Evolutionary conservation across 257 asterid species (phyloP).

Genomic region (Nicotiana paniculata): DNA sequence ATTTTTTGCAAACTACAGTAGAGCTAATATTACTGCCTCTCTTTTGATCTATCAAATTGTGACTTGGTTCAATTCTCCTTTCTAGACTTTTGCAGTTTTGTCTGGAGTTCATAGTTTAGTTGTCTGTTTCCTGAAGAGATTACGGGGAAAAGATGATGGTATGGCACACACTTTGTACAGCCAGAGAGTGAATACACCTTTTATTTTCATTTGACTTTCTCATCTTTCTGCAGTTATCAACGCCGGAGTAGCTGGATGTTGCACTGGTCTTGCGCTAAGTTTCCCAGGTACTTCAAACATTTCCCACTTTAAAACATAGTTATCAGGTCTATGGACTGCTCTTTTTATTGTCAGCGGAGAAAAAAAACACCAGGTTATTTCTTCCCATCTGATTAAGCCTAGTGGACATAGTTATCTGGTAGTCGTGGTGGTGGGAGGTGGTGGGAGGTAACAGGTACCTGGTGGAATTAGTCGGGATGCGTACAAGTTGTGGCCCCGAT

Average conservation of each 20-base stretch:
- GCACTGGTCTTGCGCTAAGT: slow-evolving; percentile 94
- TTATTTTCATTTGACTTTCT: slow-evolving; percentile 2
- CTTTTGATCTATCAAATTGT: background rate
- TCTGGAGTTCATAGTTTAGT: slow-evolving; percentile 91
- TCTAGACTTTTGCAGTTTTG: slow-evolving; percentile 77
- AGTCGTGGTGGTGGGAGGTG: too few species aligned
- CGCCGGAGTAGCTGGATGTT: slow-evolving; percentile 97
- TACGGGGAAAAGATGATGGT: slow-evolving; percentile 95
- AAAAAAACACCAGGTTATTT: too few species aligned
- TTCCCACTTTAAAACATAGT: background rate
- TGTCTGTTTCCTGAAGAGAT: slow-evolving; percentile 70
- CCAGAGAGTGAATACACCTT: background rate
- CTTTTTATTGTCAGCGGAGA: background rate
- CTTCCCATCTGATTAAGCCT: too few species aligned
- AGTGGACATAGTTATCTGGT: too few species aligned
- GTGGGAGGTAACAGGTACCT: too few species aligned
- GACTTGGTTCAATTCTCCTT: background rate
- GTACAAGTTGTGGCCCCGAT: too few species aligned
- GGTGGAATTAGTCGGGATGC: too few species aligned
- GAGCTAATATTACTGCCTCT: background rate
- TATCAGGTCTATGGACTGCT: background rate
- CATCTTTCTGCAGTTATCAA: slow-evolving; percentile 50
- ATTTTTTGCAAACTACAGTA: background rate
- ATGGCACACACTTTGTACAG: slow-evolving; percentile 12
- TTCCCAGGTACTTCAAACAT: slow-evolving; percentile 54